These are phyloP conservation scores for Deakozyma indianensis DNA, from an alignment of 805 yeast species.

Conservation along the genomic window DNA sequence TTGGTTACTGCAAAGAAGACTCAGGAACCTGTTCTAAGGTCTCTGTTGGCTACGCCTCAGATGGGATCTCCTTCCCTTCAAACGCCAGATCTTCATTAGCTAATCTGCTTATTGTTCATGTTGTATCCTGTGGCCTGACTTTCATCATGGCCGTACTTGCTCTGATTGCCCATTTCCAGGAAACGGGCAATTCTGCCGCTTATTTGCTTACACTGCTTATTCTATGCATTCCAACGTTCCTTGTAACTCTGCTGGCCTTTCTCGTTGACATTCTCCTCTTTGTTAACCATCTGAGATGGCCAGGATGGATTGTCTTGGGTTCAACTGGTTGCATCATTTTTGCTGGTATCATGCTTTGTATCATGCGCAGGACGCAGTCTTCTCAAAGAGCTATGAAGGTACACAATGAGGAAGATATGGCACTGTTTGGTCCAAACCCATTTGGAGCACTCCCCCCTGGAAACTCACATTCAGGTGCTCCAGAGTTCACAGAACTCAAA, in stretches of 20 bases:
- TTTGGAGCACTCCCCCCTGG: not conserved
- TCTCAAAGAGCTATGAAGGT: not conserved
- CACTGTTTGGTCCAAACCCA: constrained; percentile 1
- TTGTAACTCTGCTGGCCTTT: constrained; percentile 58
- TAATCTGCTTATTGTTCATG: constrained; percentile 50
- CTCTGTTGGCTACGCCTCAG: constrained; percentile 30
- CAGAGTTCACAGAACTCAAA: constrained; percentile 1
- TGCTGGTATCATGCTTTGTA: constrained; percentile 51
- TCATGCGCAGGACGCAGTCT: constrained; percentile 49
- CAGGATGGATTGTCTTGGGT: constrained; percentile 72
- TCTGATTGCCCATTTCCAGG: constrained; percentile 25
- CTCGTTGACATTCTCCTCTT: constrained; percentile 72
- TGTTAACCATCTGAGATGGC: constrained; percentile 59
- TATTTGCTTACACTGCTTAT: constrained; percentile 39
- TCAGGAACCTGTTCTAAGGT: constrained; percentile 24
- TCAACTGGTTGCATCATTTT: constrained; percentile 53
- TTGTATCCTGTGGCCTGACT: constrained; percentile 45
- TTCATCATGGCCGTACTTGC: constrained; percentile 30
- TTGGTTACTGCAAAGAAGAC: constrained; percentile 41
- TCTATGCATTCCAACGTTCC: constrained; percentile 52
- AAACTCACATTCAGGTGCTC: not conserved
- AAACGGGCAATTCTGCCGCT: constrained; percentile 24
- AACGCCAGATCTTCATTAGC: constrained; percentile 45
- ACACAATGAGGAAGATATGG: not conserved
- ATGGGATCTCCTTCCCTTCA: constrained; percentile 38